phyloP scores from a whole-genome alignment of 352 stramenopile species.

The Pythium plurisporium region DNA sequence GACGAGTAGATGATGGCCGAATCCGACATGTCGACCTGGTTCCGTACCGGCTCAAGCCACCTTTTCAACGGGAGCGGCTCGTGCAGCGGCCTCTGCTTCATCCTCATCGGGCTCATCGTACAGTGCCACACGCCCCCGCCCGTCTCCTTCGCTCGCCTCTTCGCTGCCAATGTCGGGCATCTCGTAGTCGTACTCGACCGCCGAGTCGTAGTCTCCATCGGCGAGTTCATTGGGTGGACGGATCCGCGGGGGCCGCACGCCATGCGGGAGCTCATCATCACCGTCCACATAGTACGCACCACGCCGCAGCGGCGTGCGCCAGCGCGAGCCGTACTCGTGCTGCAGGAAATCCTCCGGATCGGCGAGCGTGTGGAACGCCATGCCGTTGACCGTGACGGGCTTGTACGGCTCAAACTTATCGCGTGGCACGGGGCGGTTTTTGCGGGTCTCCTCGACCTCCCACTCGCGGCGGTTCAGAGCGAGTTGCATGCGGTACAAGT shows the following conservation, averaged over 20 bases:
- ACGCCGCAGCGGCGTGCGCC: slow-evolving; percentile 12
- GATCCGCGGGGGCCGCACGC: not conserved
- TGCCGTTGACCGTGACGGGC: slow-evolving; percentile 14
- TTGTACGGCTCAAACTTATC: slow-evolving; percentile 22
- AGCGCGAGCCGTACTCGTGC: slow-evolving; percentile 27
- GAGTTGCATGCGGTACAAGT: slow-evolving; percentile 30
- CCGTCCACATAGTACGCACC: too few species aligned
- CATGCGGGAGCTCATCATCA: not conserved
- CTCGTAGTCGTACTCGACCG: slow-evolving; percentile 4
- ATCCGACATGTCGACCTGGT: too few species aligned
- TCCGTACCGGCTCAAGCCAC: too few species aligned
- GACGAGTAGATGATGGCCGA: not conserved
- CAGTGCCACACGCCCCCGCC: too few species aligned
- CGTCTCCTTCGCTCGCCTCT: not conserved
- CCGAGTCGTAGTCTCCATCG: slow-evolving; percentile 5
- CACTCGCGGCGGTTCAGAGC: slow-evolving; percentile 10
- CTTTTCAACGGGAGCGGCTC: too few species aligned
- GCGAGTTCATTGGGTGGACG: not conserved
- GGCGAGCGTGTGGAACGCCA: slow-evolving; percentile 24
- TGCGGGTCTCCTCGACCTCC: slow-evolving; percentile 15
- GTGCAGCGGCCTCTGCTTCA: not conserved
- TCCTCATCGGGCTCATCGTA: not conserved
- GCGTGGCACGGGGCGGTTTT: slow-evolving; percentile 11
- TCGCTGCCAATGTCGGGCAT: slow-evolving; percentile 6
- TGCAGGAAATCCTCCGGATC: slow-evolving; percentile 24